phyloP scores from a whole-genome alignment of 2,329 filamentous ascomycete species.

The Periconia sp. region DNA sequence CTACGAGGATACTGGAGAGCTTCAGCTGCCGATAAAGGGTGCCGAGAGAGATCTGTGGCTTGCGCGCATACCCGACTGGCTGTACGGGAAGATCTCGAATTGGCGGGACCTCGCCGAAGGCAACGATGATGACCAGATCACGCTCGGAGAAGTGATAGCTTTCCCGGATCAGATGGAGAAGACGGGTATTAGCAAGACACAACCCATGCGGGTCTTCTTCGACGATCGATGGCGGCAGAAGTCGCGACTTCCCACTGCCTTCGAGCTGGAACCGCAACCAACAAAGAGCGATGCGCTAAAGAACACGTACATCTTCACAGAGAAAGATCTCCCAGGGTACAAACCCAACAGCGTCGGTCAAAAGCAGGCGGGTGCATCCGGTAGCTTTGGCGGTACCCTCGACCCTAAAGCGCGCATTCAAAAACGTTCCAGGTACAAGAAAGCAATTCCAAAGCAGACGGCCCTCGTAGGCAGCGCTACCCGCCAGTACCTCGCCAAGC shows the following conservation, averaged over 20 bases:
- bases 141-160: constrained; percentile 43
- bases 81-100: constrained; percentile 45
- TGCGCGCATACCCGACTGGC: constrained; percentile 47
- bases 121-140: constrained; percentile 46
- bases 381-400: constrained; percentile 27
- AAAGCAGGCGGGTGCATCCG: constrained; percentile 25
- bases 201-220: constrained; percentile 71
- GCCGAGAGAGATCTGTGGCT: constrained; percentile 42
- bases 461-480: constrained; percentile 67
- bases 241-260: constrained; percentile 82
- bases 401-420: constrained; percentile 40
- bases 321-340: constrained; percentile 87
- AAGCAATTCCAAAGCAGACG: constrained; percentile 52
- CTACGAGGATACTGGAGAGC: constrained; percentile 53
- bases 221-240: constrained; percentile 69
- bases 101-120: constrained; percentile 42
- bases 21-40: constrained; percentile 39
- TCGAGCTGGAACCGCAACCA: constrained; percentile 71
- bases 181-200: constrained; percentile 32
- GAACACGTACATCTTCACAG: constrained; percentile 91
- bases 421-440: constrained; percentile 43
- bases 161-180: constrained; percentile 27
- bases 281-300: constrained; percentile 65
- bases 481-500: constrained; percentile 60
- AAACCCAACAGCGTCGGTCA: constrained; percentile 46